These are phyloP conservation scores for Peniophora sp. DNA, from an alignment of 1,284 basidiomycete species.

Conservation along the genomic window DNA sequence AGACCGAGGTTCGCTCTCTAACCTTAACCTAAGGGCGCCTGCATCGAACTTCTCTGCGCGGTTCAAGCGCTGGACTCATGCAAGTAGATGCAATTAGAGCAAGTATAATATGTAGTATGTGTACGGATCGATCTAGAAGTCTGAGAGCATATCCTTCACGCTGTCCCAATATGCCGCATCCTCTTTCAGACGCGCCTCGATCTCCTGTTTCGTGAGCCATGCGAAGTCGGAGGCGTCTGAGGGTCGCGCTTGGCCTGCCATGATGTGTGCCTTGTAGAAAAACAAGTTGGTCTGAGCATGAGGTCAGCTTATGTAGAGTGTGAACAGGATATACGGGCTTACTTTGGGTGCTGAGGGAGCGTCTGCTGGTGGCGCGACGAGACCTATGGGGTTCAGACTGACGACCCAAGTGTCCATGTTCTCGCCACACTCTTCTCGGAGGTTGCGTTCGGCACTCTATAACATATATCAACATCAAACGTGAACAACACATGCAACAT, in stretches of 20 bases:
- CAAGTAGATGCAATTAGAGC: no score
- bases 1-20: no score
- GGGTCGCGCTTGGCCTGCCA: conserved; percentile 67
- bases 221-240: conserved; percentile 63
- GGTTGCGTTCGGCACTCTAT: conserved; percentile 63
- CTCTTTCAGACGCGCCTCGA: conserved; percentile 48
- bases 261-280: conserved; percentile 80
- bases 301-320: background rate
- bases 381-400: conserved; percentile 65
- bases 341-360: conserved; percentile 26
- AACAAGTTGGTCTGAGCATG: conserved; percentile 35
- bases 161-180: conserved; percentile 65
- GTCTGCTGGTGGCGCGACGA: conserved; percentile 29
- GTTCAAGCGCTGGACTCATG: no score
- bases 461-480: background rate
- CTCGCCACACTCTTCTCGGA: conserved; percentile 59
- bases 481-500: conserved; percentile 2
- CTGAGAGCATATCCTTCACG: conserved; percentile 75
- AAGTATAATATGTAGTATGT: conserved; percentile 1
- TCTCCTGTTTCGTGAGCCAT: conserved; percentile 88
- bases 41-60: no score
- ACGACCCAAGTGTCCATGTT: conserved; percentile 82
- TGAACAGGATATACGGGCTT: background rate
- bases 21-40: no score
- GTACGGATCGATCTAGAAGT: conserved; percentile 35